A percentile compares a stretch with the other conserved stretches of the same genome.
phyloP scores from a whole-genome alignment of 257 asterid species.

The Capsicum pubescens region DNA sequence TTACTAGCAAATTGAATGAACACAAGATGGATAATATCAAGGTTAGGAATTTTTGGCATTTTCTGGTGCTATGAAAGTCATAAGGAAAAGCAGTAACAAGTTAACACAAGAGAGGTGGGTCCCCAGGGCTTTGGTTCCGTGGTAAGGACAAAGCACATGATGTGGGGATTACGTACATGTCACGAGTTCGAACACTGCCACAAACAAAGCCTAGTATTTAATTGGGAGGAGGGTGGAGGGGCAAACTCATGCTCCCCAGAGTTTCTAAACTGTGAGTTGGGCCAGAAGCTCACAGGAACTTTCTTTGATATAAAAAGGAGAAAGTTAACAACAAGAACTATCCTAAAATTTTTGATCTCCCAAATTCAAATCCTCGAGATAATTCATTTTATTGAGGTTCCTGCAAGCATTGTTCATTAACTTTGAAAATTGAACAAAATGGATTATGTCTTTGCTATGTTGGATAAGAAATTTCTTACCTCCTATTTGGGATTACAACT shows the following conservation, averaged over 20 bases:
- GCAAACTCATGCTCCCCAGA: neutral
- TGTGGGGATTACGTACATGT: neutral
- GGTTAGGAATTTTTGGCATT: slow-evolving; percentile 1
- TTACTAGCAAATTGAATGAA: slow-evolving; percentile 13
- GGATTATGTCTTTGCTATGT: neutral
- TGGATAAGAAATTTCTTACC: neutral
- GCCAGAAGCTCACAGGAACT: neutral
- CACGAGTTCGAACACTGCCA: neutral
- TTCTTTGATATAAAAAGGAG: neutral
- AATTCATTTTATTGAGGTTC: neutral
- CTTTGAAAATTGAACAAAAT: neutral
- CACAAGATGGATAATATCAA: neutral
- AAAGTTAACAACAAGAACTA: neutral
- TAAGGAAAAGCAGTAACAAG: neutral
- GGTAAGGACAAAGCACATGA: neutral
- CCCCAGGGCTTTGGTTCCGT: neutral
- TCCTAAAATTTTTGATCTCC: neutral
- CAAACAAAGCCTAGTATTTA: neutral
- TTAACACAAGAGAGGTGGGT: neutral
- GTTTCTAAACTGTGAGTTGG: neutral
- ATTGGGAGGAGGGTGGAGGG: neutral
- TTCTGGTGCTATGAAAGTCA: neutral
- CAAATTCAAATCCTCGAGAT: slow-evolving; percentile 12
- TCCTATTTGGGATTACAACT: slow-evolving; percentile 16
- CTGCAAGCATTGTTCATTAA: neutral